These are phyloP conservation scores for Salix exigua DNA, from an alignment of 345 rosid genomes.

Conservation along the genomic window DNA sequence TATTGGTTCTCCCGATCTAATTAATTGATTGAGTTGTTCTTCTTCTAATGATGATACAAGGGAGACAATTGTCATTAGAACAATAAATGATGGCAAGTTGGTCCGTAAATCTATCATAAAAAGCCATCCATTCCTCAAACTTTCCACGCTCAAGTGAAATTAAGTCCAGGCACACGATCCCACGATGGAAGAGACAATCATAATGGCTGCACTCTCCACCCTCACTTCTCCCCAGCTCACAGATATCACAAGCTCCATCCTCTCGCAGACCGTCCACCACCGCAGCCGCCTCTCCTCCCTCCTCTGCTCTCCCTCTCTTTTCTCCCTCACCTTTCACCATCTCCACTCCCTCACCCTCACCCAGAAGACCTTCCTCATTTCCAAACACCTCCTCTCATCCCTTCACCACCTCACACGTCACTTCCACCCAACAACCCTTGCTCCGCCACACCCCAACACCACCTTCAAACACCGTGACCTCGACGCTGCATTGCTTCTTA, in stretches of 20 bases:
- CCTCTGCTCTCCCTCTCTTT: conserved; percentile 70
- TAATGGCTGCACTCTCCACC: conserved; percentile 63
- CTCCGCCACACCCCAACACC: conserved; percentile 24
- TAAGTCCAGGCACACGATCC: conserved; percentile 41
- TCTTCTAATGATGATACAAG: not conserved
- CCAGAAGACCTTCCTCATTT: conserved; percentile 65
- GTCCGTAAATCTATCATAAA: conserved; percentile 7
- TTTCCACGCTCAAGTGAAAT: conserved; percentile 11
- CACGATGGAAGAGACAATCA: conserved; percentile 45
- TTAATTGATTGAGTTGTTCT: not conserved
- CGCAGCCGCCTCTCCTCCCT: conserved; percentile 59
- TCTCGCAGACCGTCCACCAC: conserved; percentile 47
- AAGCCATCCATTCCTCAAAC: conserved; percentile 14
- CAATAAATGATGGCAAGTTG: not conserved
- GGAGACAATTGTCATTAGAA: not conserved
- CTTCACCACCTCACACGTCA: conserved; percentile 56
- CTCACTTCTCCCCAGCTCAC: conserved; percentile 47
- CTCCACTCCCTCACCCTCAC: conserved; percentile 70
- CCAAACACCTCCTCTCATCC: conserved; percentile 74
- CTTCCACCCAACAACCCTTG: conserved; percentile 30
- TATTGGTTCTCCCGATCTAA: not conserved
- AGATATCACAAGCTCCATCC: conserved; percentile 48
- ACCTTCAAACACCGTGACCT: conserved; percentile 55
- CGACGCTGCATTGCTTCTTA: conserved; percentile 72
- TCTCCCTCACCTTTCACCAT: conserved; percentile 73